phyloP scores from a whole-genome alignment of 2,329 filamentous ascomycete species.

The Penicillium sp. region DNA sequence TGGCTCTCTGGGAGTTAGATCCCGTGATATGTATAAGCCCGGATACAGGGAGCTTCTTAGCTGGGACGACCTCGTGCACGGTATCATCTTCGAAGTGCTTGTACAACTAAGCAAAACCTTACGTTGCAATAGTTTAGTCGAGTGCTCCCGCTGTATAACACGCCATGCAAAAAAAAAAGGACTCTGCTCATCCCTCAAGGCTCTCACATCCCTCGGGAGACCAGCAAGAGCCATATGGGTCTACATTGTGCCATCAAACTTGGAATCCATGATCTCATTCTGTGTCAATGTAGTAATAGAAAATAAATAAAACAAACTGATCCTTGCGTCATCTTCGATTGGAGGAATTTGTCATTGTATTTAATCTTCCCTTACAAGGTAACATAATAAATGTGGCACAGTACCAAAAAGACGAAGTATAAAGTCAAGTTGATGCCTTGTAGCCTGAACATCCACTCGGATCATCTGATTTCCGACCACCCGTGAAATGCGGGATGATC shows the following conservation, averaged over 20 bases:
- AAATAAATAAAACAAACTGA: too few relatives aligned
- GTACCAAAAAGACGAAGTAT: background rate
- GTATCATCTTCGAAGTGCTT: background rate
- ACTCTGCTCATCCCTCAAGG: background rate
- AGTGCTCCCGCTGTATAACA: background rate
- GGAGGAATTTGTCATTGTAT: too few relatives aligned
- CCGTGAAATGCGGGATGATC: conserved; percentile 27
- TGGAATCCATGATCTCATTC: background rate
- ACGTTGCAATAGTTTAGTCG: background rate
- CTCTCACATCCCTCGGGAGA: background rate
- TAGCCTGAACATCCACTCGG: conserved; percentile 15
- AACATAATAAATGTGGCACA: background rate
- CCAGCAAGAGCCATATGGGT: too few relatives aligned
- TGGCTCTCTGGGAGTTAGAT: background rate
- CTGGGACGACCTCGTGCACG: background rate
- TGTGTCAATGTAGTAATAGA: background rate
- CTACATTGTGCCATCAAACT: background rate
- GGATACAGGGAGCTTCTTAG: background rate
- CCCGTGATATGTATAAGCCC: background rate
- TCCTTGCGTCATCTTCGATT: background rate
- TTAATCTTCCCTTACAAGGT: background rate
- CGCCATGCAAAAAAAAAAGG: too few relatives aligned
- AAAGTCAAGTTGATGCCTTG: conserved; percentile 12
- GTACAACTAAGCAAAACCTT: background rate
- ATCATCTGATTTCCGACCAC: conserved; percentile 17